These are phyloP conservation scores for Takakia lepidozioides DNA, from an alignment of 225 moss, liverwort and hornwort species.

Conservation along the genomic window DNA sequence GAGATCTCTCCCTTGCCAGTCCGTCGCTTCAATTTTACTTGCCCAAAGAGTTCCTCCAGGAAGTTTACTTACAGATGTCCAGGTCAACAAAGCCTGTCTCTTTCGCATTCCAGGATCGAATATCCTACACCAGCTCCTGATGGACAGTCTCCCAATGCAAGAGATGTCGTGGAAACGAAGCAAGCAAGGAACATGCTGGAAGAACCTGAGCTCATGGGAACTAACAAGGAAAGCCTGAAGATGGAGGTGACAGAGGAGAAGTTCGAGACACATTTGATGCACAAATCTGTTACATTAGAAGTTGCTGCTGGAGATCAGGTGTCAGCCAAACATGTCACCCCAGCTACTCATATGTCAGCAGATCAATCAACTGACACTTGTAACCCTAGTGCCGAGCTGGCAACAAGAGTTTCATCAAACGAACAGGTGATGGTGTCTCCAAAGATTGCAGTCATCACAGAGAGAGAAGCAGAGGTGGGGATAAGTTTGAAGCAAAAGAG, in stretches of 20 bases:
- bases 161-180: slow-evolving; percentile 8
- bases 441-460: slow-evolving; percentile 8
- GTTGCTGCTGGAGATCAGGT: slow-evolving; percentile 10
- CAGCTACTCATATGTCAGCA: slow-evolving; percentile 12
- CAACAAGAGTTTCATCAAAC: slow-evolving; percentile 10
- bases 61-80: too few species aligned
- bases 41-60: slow-evolving; percentile 25
- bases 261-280: slow-evolving; percentile 7
- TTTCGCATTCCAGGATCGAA: slow-evolving; percentile 5
- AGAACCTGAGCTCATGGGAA: slow-evolving; percentile 8
- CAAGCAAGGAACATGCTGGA: slow-evolving; percentile 9
- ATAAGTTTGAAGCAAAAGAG: slow-evolving; percentile 18
- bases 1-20: slow-evolving; percentile 82
- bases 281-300: slow-evolving; percentile 7
- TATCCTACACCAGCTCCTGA: slow-evolving; percentile 5
- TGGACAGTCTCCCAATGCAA: slow-evolving; percentile 13
- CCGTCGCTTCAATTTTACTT: slow-evolving; percentile 79
- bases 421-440: slow-evolving; percentile 4
- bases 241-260: slow-evolving; percentile 7
- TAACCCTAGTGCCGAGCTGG: slow-evolving; percentile 6
- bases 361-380: slow-evolving; percentile 9
- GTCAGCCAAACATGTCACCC: slow-evolving; percentile 5
- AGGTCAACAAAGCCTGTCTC: too few species aligned
- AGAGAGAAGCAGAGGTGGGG: slow-evolving; percentile 7
- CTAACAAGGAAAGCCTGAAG: slow-evolving; percentile 5